A percentile compares a stretch with the other conserved stretches of the same genome.
Evolutionary conservation across 1,139 yeast genomes (phyloP).

Genomic region (Citeromyces siamensis): DNA sequence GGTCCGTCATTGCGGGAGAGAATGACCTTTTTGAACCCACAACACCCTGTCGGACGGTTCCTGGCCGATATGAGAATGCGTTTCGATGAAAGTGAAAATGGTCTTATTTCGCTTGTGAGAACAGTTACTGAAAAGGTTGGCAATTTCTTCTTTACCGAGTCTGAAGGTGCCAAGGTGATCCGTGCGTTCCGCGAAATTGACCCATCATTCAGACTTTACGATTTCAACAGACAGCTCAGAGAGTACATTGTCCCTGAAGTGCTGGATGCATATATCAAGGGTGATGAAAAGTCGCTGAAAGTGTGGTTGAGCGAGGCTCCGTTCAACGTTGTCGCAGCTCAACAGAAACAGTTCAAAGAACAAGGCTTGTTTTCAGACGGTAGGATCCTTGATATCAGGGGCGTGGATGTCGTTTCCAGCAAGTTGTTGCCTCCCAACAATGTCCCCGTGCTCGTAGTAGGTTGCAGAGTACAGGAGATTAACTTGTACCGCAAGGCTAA

Average conservation of each 20-base stretch:
- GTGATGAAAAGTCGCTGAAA: conserved; percentile 75
- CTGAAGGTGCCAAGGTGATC: conserved; percentile 88
- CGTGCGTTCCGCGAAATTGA: conserved; percentile 83
- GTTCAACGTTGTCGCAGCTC: conserved; percentile 87
- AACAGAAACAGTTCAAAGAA: conserved; percentile 84
- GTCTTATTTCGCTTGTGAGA: conserved; percentile 71
- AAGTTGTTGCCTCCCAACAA: conserved; percentile 87
- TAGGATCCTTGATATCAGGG: conserved; percentile 84
- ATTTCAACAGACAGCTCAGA: conserved; percentile 74
- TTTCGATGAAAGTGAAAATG: conserved; percentile 95
- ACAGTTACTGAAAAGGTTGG: conserved; percentile 72
- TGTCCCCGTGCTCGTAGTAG: conserved; percentile 84
- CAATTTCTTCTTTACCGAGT: conserved; percentile 77
- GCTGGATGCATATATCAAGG: conserved; percentile 89
- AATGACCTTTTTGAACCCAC: conserved; percentile 25
- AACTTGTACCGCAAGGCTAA: conserved; percentile 81
- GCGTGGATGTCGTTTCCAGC: conserved; percentile 86
- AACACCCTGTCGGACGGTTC: conserved; percentile 58
- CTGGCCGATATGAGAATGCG: conserved; percentile 51
- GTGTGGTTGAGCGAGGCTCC: conserved; percentile 97
- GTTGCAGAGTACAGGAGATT: conserved; percentile 95
- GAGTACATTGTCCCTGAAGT: conserved; percentile 93
- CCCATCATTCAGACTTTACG: conserved; percentile 73
- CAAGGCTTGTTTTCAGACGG: conserved; percentile 92
- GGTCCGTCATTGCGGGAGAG: conserved; percentile 62